Evolutionary conservation across 2,329 filamentous ascomycete genomes (phyloP).

Genomic region (Aureobasidium sp.): DNA sequence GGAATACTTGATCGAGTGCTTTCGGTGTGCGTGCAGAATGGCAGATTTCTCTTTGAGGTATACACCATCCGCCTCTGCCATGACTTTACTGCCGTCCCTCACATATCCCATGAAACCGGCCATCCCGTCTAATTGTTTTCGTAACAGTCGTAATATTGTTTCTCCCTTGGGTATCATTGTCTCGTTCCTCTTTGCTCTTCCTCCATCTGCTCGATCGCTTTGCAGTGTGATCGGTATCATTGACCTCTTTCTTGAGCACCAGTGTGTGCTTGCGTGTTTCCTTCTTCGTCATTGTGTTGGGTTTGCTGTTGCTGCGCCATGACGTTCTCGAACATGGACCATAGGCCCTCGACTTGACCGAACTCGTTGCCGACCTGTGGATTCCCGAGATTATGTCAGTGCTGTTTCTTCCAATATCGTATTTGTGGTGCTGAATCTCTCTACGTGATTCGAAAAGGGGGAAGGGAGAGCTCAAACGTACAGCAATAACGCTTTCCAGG

Average conservation of each 20-base stretch:
- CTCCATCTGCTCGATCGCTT: neutral
- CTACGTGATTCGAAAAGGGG: too few species aligned
- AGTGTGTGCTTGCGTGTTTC: neutral
- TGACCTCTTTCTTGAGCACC: neutral
- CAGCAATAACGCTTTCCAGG: conserved; percentile 83
- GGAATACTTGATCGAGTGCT: too few species aligned
- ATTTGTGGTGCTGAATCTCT: neutral
- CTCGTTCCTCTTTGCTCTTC: neutral
- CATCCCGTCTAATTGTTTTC: neutral
- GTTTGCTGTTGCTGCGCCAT: conserved; percentile 55
- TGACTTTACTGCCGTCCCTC: too few species aligned
- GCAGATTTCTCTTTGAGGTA: too few species aligned
- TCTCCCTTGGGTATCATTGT: neutral
- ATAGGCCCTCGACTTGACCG: conserved; percentile 90
- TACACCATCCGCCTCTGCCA: too few species aligned
- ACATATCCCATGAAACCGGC: too few species aligned
- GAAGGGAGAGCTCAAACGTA: conserved; percentile 35
- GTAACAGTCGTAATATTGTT: neutral
- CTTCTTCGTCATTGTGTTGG: neutral
- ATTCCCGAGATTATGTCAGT: conserved; percentile 26
- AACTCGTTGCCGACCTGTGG: conserved; percentile 78
- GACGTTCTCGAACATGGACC: conserved; percentile 94
- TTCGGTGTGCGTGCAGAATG: too few species aligned
- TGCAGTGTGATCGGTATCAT: neutral
- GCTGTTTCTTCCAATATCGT: neutral